Evolutionary conservation across 1,284 basidiomycete genomes (phyloP).

Genomic region (Phenoliferia sp.): DNA sequence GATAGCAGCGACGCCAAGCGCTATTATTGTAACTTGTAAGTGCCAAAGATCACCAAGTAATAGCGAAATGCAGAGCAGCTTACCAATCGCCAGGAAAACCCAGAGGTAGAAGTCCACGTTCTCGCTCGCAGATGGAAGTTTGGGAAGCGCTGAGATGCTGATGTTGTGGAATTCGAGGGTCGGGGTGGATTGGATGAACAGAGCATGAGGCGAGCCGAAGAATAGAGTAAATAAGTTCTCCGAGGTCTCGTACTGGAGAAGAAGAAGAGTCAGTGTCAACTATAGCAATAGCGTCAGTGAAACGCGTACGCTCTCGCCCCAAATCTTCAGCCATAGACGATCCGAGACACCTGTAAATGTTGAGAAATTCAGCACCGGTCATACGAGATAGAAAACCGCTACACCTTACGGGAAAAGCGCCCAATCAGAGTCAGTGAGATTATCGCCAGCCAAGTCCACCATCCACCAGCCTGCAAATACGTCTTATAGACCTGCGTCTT

Average conservation of each 20-base stretch:
- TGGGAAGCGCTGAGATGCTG: background rate
- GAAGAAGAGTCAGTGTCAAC: background rate
- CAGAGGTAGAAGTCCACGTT: conserved; percentile 46
- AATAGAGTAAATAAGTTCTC: background rate
- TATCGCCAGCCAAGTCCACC: conserved; percentile 43
- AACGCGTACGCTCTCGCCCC: conserved; percentile 39
- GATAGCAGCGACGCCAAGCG: conserved; percentile 44
- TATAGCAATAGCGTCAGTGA: background rate
- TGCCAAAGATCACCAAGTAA: conserved; percentile 7
- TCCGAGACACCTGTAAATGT: background rate
- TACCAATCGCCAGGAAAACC: conserved; percentile 40
- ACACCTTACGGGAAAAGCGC: conserved; percentile 55
- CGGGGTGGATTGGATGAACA: conserved; percentile 40
- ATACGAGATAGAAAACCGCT: background rate
- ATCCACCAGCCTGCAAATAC: conserved; percentile 52
- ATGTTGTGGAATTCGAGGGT: conserved; percentile 41
- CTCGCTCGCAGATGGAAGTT: conserved; percentile 44
- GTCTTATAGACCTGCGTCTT: conserved; percentile 67
- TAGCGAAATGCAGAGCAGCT: background rate
- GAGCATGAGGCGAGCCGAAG: background rate
- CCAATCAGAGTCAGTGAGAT: conserved; percentile 17
- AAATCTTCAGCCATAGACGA: conserved; percentile 14
- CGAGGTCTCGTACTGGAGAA: background rate
- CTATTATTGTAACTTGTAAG: background rate
- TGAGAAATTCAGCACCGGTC: background rate